Evolutionary conservation across 2,329 filamentous ascomycete species (phyloP), one percentile per base, ranked within the genome.

Genomic region (Ophiostoma populinum): DNA sequence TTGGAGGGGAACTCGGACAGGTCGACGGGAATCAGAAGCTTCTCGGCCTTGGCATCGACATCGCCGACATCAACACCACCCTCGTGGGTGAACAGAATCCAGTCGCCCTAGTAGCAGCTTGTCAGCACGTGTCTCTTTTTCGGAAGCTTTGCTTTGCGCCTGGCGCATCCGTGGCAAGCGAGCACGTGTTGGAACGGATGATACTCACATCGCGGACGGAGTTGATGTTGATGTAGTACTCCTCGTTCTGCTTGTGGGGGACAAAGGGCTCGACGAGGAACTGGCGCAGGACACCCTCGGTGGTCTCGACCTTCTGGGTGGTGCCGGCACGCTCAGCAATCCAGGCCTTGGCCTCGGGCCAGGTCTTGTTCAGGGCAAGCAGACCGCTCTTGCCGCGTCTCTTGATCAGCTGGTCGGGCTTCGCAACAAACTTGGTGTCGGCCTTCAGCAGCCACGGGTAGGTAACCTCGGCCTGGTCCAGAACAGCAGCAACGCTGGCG

Each of bases 181-280:
- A n/a, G n/a, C n/a, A n/a, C n/a, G n/a, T n/a, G n/a, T n/a, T n/a
- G n/a, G n/a, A n/a, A n/a, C n/a, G n/a, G n/a, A n/a, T n/a, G 36
- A 42, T 45, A 75, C 85, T 75, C 76, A 95, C 90, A 77, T 95
- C 90, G 69, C 90, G 81, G 54, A 93, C 86, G 44, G 90, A 95
- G 74, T 94, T 90, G 69, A 98, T 98, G 76, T 94, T 94, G 69
- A 98, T 93, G 66, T 98, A 98, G 69, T 95, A 95, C 64, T 98
- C 90, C 45, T 87, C 94, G 58, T 85, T 79, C 51, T 85, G 72
- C 45, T 86, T 80, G 63, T 98, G 90, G 52, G 87, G 90, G 43
- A 95, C 86, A 55, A 98, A 95, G 35, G 90, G 90, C 74, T 98
- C 90, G 49, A 98, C 86, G 46, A 98, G 70, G 71, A 98, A 98